A percentile compares a stretch with the other conserved stretches of the same genome.
Conservation (phyloP, 176 grass and related monocot genomes). For the Areca catechu region DNA sequence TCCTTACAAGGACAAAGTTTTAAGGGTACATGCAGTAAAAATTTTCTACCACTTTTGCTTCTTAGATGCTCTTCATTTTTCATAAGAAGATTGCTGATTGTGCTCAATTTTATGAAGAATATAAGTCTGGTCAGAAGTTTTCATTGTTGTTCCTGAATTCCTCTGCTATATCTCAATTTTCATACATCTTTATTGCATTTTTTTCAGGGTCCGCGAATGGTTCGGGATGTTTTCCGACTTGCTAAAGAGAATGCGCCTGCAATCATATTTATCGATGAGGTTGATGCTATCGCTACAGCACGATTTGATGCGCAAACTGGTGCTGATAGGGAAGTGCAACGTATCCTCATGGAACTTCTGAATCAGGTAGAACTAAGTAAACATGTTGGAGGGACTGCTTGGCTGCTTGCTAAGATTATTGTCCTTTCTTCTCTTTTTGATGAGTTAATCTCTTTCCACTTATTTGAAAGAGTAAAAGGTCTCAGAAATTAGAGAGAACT, state of each 20-base stretch:
- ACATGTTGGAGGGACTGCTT: neutral
- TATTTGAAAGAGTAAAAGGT: too few relatives aligned
- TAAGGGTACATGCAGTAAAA: too few relatives aligned
- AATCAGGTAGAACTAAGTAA: slow-evolving; percentile 63
- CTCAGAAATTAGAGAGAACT: too few relatives aligned
- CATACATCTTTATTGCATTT: slow-evolving; percentile 1
- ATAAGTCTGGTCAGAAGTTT: too few relatives aligned
- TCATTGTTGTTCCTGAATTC: slow-evolving; percentile 1
- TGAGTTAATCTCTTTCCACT: neutral
- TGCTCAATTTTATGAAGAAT: too few relatives aligned
- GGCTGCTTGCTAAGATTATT: too few relatives aligned
- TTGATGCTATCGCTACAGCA: slow-evolving; percentile 97
- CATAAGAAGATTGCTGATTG: too few relatives aligned
- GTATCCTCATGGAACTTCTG: slow-evolving; percentile 97
- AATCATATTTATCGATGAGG: slow-evolving; percentile 98
- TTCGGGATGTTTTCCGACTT: slow-evolving; percentile 91
- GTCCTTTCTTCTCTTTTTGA: neutral
- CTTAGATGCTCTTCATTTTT: too few relatives aligned
- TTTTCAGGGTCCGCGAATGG: slow-evolving; percentile 89
- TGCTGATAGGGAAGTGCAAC: slow-evolving; percentile 94
- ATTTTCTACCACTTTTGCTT: too few relatives aligned
- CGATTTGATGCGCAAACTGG: slow-evolving; percentile 99
- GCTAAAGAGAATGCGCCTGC: slow-evolving; percentile 98
- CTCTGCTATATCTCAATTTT: neutral
- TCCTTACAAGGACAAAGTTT: too few relatives aligned